Evolutionary conservation across 2,329 filamentous ascomycete species (phyloP).

Genomic region (Metarhizium anisopliae): DNA sequence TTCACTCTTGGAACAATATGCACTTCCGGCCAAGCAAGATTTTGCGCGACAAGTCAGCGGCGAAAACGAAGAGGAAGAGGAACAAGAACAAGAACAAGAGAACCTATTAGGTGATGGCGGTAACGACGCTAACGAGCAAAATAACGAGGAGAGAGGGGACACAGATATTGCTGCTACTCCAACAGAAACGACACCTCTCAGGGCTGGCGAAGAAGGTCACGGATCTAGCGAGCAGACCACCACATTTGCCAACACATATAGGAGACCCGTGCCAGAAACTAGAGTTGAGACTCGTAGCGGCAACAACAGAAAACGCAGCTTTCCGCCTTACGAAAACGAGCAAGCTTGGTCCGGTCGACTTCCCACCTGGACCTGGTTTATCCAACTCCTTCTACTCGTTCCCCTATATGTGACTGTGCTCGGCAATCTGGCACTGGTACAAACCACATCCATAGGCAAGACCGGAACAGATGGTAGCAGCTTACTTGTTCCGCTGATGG

Average conservation of each 20-base stretch:
- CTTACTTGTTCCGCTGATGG: slow-evolving; percentile 61
- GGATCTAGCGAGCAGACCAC: slow-evolving; percentile 29
- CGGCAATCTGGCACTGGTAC: slow-evolving; percentile 65
- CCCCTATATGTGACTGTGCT: slow-evolving; percentile 71
- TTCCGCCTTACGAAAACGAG: slow-evolving; percentile 55
- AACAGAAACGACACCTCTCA: slow-evolving; percentile 47
- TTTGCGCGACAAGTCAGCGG: slow-evolving; percentile 54
- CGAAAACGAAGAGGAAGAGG: slow-evolving; percentile 34
- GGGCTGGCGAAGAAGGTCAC: slow-evolving; percentile 24
- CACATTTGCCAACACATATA: slow-evolving; percentile 48
- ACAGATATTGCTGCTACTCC: slow-evolving; percentile 22
- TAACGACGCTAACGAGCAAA: slow-evolving; percentile 18
- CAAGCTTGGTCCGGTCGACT: slow-evolving; percentile 78
- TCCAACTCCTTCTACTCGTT: slow-evolving; percentile 74
- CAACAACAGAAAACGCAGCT: slow-evolving; percentile 13
- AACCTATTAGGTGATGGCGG: slow-evolving; percentile 14
- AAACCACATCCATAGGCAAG: slow-evolving; percentile 66
- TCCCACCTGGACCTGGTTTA: slow-evolving; percentile 76
- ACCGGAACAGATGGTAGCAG: slow-evolving; percentile 77
- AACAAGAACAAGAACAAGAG: slow-evolving; percentile 18
- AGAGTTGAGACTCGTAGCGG: slow-evolving; percentile 10
- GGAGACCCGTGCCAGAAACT: slow-evolving; percentile 33
- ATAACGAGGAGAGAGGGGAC: slow-evolving; percentile 4
- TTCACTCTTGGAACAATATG: slow-evolving; percentile 71
- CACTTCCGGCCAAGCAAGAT: slow-evolving; percentile 59